phyloP scores from a whole-genome alignment of 75 land plant genomes.

The Pinus albicaulis region DNA sequence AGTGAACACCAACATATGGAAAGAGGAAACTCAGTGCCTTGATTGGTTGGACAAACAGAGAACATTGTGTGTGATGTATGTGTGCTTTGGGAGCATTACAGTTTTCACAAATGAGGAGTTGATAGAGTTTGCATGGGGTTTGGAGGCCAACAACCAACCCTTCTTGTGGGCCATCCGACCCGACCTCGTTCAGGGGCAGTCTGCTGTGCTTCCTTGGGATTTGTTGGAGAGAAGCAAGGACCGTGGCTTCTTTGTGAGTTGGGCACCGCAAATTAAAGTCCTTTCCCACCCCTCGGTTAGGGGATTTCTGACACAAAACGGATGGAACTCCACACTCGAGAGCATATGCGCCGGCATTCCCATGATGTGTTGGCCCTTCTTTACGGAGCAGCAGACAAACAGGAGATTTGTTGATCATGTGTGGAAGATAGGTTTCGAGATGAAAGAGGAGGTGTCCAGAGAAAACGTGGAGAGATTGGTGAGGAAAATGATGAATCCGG shows the following conservation, averaged over 20 bases:
- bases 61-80: slow-evolving; percentile 11
- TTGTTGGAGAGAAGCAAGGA: slow-evolving; percentile 2
- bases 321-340: slow-evolving; percentile 58
- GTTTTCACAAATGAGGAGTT: background rate
- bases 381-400: slow-evolving; percentile 51
- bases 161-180: slow-evolving; percentile 28
- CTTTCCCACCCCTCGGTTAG: slow-evolving; percentile 38
- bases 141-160: slow-evolving; percentile 18
- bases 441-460: slow-evolving; percentile 16
- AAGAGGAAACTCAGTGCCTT: too few species aligned
- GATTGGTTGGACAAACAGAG: too few species aligned
- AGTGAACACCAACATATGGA: too few species aligned
- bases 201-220: slow-evolving; percentile 10
- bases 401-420: slow-evolving; percentile 14
- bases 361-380: slow-evolving; percentile 48
- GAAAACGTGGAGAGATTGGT: slow-evolving; percentile 12
- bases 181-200: slow-evolving; percentile 21
- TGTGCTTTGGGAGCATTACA: slow-evolving; percentile 16
- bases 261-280: slow-evolving; percentile 41
- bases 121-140: slow-evolving; percentile 29
- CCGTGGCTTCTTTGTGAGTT: slow-evolving; percentile 16
- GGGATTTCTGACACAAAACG: slow-evolving; percentile 51
- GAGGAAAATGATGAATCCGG: slow-evolving; percentile 11
- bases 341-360: slow-evolving; percentile 36
- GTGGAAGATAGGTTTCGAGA: slow-evolving; percentile 49